Evolutionary conservation across 306 rosid species (phyloP), one percentile per base, ranked within the genome.

Genomic region (Quercus robur): DNA sequence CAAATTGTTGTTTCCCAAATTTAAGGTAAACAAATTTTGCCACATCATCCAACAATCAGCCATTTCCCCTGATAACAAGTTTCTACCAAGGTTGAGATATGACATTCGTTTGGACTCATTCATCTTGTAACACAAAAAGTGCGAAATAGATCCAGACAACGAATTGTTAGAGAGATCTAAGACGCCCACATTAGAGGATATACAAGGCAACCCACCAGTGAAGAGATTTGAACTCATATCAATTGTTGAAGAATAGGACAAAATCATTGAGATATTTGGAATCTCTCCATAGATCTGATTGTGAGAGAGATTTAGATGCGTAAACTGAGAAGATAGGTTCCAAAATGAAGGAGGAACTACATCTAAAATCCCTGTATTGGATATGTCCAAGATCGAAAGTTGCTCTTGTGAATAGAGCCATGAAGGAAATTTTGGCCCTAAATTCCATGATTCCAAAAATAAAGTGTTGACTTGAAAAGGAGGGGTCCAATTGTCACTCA

Each of bases 1-100:
- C 8, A 85, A 6, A 13, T 75, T 63, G 23, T 81, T 85, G 35
- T 49, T 70, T 2, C 28, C 77, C 71, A 85, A 71, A 1, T 78
- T 57, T 35, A 35, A 35, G 41, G 41, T 0, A 35, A 6, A 35
- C 41, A 35, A 35, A 1, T 6, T 35, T 35, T 17, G 3, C 81
- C 74, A 77, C 6, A 54, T 18, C 71, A 15, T 55, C 78, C 78
- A 82, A 77, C 85, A 77, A 11, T 72, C 23, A 5, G 56, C 70
- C 1, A 82, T 72, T 2, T 71, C 5, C 18, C 75, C 61, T 4
- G 70, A 63, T 49, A 82, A 73, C 7, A 52, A 38, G 44, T 77
- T 82, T 4, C 5, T 8, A 8, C 19, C 26, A 2, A 77, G 63
- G 51, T 20, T 3, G 66, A 82, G 80, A 49, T 2, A 2, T 41